These are phyloP conservation scores for Beauveria pseudobassiana DNA, from an alignment of 2,329 filamentous ascomycete genomes.

Conservation along the genomic window DNA sequence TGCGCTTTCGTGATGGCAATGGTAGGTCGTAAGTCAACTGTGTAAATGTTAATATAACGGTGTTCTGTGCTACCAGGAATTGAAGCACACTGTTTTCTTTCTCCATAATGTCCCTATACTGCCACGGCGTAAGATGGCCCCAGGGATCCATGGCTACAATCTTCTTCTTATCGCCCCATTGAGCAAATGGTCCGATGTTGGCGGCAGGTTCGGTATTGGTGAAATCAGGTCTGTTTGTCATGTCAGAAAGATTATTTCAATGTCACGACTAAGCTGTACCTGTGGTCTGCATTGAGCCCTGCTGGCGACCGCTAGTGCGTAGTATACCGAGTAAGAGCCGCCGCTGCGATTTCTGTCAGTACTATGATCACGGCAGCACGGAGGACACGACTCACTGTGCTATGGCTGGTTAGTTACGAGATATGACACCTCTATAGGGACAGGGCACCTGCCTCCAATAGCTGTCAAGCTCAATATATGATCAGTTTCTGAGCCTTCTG, in stretches of 20 bases:
- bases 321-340: conserved; percentile 93
- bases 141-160: conserved; percentile 97
- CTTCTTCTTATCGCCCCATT: conserved; percentile 86
- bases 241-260: background rate
- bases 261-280: conserved; percentile 27
- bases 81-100: conserved; percentile 54
- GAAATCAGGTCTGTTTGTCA: conserved; percentile 43
- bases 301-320: conserved; percentile 85
- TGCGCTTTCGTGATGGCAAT: conserved; percentile 89
- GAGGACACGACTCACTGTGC: conserved; percentile 28
- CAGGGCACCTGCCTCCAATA: conserved; percentile 45
- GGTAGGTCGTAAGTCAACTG: conserved; percentile 78
- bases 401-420: conserved; percentile 13
- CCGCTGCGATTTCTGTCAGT: conserved; percentile 37
- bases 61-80: background rate
- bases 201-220: conserved; percentile 84
- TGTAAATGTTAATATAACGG: conserved; percentile 10
- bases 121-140: conserved; percentile 78
- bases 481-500: background rate
- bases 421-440: background rate
- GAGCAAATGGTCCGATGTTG: conserved; percentile 77
- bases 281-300: conserved; percentile 76
- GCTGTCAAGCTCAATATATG: conserved; percentile 27
- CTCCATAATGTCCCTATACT: conserved; percentile 72
- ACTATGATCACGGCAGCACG: background rate